These are phyloP conservation scores for Luffa aegyptiaca DNA, from an alignment of 306 rosid species.

Conservation along the genomic window DNA sequence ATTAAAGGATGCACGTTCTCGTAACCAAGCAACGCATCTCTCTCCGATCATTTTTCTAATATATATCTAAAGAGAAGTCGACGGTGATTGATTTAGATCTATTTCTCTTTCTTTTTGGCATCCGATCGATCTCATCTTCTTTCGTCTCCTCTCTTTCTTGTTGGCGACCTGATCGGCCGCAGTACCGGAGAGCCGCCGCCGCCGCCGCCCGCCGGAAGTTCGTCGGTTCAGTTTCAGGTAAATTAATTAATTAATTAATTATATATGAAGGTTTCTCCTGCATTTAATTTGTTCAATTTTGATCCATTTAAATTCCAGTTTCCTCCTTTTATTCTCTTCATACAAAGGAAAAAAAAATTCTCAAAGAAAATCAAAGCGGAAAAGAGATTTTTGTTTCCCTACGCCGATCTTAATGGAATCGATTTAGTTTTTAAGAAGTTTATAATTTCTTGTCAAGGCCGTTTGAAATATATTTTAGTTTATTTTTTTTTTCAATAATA, in stretches of 20 bases:
- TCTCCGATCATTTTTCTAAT: neutral
- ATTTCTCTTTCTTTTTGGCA: neutral
- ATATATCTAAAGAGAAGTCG: neutral
- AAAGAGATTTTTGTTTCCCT: too few species aligned
- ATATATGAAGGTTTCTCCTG: neutral
- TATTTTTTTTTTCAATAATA: too few species aligned
- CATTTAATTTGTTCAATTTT: too few species aligned
- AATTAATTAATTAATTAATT: neutral
- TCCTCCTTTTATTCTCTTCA: neutral
- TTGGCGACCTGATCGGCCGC: neutral
- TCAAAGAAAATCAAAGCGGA: too few species aligned
- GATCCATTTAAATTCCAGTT: neutral
- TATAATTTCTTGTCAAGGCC: too few species aligned
- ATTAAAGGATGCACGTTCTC: neutral
- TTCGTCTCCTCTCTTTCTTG: neutral
- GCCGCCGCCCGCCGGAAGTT: neutral
- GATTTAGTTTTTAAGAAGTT: too few species aligned
- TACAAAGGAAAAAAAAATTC: neutral
- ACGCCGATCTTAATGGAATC: too few species aligned
- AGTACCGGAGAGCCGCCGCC: neutral
- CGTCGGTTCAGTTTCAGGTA: neutral
- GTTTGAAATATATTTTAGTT: too few species aligned
- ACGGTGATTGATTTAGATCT: neutral
- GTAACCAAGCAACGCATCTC: neutral
- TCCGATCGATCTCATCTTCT: neutral